Base-by-base conservation (phyloP, 2,329 filamentous ascomycete genomes). In the Tricladium varicosporioides region DNA sequence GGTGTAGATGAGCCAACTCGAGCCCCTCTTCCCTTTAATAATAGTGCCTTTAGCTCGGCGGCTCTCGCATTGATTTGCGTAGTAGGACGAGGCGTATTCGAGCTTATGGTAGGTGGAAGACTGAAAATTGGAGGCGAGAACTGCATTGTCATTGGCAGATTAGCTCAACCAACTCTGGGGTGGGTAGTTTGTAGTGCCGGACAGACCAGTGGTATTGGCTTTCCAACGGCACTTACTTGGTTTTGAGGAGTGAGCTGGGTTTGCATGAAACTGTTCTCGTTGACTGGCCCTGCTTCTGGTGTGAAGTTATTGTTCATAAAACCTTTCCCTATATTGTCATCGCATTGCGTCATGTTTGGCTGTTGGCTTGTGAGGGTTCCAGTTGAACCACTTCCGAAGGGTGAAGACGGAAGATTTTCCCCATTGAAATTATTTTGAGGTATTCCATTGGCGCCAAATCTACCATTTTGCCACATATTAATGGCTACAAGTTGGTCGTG, bases 11-110 rank as follows among this genome's bases (percentile, higher is more conserved):
- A 65, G 43, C 46, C 59, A 19, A 54, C 60, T 56, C 63, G 58
- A 32, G 56, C 58, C 58, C 62, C 60, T 58, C 58, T 61, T 48
- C 58, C 58, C 49, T 63, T 68, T 48, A 71, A 47, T 22, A 71
- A 53, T 54, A 67, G 53, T 43, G 67, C 69, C 48, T 69, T 71
- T 31, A 71, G 49, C 61, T 71, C 65, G 44, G 64, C 67, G 18
- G 68, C 68, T 62, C 67, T 62, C 13, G 63, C 62, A 53, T 63
- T 67, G 27, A 70, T 62, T 40, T 65, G 61, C n/a, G 60, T 56
- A 31, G 60, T 56, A 56, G 61, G 60, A 31, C 59, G 63, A 19
- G 56, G 18, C 27, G 60, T 53, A 43, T 47, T 42, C 48, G 54
- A 42, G 11, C 56, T 45, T 9, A 16, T 42, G 45, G 58, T n/a